Conservation (phyloP, 805 yeast species). For the Ogataea sp. region DNA sequence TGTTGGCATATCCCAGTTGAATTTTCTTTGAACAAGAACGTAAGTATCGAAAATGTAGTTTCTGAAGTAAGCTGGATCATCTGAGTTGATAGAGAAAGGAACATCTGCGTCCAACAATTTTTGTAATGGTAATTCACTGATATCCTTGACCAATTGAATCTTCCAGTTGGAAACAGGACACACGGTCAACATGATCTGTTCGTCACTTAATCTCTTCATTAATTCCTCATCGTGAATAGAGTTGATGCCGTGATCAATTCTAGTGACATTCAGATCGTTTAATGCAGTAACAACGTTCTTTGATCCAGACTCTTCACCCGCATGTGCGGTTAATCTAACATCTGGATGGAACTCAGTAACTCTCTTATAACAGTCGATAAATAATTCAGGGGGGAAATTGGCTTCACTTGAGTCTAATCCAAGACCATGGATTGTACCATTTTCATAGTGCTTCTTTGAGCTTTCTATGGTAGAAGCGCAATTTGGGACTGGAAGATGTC, state of each 20-base stretch:
- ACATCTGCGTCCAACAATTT: slow-evolving; percentile 52
- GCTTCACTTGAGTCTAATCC: slow-evolving; percentile 80
- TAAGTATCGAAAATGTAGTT: slow-evolving; percentile 76
- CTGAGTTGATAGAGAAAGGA: slow-evolving; percentile 69
- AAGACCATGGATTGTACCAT: slow-evolving; percentile 59
- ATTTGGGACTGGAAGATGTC: slow-evolving; percentile 60
- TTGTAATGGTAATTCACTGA: slow-evolving; percentile 58
- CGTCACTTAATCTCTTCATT: slow-evolving; percentile 46
- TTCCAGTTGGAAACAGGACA: slow-evolving; percentile 77
- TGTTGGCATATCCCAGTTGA: slow-evolving; percentile 50
- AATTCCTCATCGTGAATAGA: slow-evolving; percentile 46
- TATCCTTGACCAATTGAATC: slow-evolving; percentile 63
- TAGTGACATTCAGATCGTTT: slow-evolving; percentile 48
- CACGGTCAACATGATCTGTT: slow-evolving; percentile 52
- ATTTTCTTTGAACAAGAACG: slow-evolving; percentile 52
- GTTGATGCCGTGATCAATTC: slow-evolving; percentile 80
- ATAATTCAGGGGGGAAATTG: slow-evolving; percentile 69
- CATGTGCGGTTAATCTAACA: slow-evolving; percentile 71
- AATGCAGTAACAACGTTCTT: slow-evolving; percentile 51
- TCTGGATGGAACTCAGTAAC: slow-evolving; percentile 42
- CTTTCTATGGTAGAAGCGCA: slow-evolving; percentile 49
- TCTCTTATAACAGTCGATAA: slow-evolving; percentile 50
- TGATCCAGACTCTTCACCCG: slow-evolving; percentile 84
- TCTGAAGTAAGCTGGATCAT: slow-evolving; percentile 79
- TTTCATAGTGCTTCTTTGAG: slow-evolving; percentile 42